Base-by-base conservation (phyloP, 2,329 filamentous ascomycete genomes). In the Penicillium brevicompactum region DNA sequence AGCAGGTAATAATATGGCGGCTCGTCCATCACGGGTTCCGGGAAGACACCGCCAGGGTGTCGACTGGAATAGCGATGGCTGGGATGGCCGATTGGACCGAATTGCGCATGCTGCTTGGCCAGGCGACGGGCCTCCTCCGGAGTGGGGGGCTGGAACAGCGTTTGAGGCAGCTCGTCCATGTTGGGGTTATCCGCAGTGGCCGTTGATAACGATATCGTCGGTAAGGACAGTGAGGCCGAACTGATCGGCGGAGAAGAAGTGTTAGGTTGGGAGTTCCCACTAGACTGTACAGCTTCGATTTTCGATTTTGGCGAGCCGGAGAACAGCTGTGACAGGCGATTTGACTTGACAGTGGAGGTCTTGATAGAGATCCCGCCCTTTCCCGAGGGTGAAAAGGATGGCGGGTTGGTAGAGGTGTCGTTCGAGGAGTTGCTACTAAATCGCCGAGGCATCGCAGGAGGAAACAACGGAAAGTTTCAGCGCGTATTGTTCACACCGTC, bases 1-100 rank as follows among this genome's bases (percentile, higher is more conserved):
- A 99, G 84, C 68, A 99, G 86, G 78, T 90, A 97, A 81, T 92
- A 97, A 79, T 97, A 97, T 16, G 93, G 91, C 41, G 94, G 93
- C 74, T 97, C 93, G 70, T 99, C 94, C 72, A 96, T 91, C 56
- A 97, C 80, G 5, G 93, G 92, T 37, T 91, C 85, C 44, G 87
- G 86, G 55, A 97, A 88, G 38, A 88, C 84, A 66, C 87, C 85
- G 64, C 92, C 93, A 58, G 89, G 86, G 72, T 95, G 92, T 74
- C 89, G 86, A 81, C 92, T 97, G 60, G 90, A 87, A 78, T 97
- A 96, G 70, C 90, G 84, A 76, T 99, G 93, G 68, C 83, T 88
- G 48, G 87, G 84, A 62, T 91, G 88, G 62, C 87, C 83, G 47
- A 97, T 81, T 14, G 93, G 93, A 11, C 90, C 94, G 69, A 97